Evolutionary conservation across 2,329 filamentous ascomycete species (phyloP).

Genomic region (Neonectria neomacrospora): DNA sequence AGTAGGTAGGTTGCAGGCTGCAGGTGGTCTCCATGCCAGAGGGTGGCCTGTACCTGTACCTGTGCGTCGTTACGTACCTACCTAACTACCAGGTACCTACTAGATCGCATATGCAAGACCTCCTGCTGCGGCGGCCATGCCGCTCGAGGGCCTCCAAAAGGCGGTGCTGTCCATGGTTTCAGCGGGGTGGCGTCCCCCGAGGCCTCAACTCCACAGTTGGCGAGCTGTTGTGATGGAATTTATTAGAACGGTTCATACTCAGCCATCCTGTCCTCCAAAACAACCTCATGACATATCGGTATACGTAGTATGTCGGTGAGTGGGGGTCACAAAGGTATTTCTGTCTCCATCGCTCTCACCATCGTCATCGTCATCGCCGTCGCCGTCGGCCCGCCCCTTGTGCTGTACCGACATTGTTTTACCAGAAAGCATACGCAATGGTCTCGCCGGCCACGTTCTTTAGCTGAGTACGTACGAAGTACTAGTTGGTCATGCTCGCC

Average conservation of each 20-base stretch:
- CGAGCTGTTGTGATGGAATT: conserved; percentile 11
- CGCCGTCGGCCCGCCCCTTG: neutral
- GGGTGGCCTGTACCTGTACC: conserved; percentile 10
- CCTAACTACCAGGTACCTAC: too few relatives aligned
- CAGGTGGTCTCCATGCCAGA: too few relatives aligned
- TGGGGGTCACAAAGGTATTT: neutral
- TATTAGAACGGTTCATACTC: neutral
- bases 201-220: conserved; percentile 11
- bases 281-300: conserved; percentile 2
- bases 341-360: conserved; percentile 5
- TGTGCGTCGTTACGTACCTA: neutral
- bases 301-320: neutral
- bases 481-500: neutral
- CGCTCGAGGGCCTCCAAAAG: conserved; percentile 15
- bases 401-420: conserved; percentile 15
- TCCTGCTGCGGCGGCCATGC: conserved; percentile 18
- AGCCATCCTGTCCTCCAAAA: neutral
- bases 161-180: conserved; percentile 3
- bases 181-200: conserved; percentile 1
- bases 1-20: too few relatives aligned
- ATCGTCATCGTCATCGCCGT: neutral
- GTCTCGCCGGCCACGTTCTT: conserved; percentile 24
- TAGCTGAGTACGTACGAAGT: neutral
- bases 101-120: neutral
- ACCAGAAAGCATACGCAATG: conserved; percentile 15